Percentiles rank a stretch among this genome's conserved stretches.
Conservation (phyloP, 352 stramenopile genomes). For the Bremia lactucae region DNA sequence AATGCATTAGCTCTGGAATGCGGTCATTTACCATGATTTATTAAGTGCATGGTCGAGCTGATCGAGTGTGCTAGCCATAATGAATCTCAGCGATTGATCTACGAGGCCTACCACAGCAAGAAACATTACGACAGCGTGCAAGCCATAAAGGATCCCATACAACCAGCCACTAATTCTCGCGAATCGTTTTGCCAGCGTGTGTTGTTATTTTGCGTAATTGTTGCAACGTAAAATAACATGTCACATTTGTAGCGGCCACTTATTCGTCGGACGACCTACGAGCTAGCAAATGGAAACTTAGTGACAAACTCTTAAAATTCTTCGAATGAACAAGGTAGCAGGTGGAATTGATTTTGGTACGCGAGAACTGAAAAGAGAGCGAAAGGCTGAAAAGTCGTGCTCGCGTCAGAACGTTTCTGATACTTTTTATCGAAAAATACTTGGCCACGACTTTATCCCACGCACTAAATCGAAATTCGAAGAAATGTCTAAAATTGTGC, state of each 20-base stretch:
- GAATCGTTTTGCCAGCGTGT: slow-evolving; percentile 9
- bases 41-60: slow-evolving; percentile 33
- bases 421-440: too few species aligned
- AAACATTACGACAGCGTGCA: slow-evolving; percentile 82
- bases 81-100: slow-evolving; percentile 36
- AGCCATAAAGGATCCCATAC: slow-evolving; percentile 30
- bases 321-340: too few species aligned
- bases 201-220: too few species aligned
- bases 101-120: slow-evolving; percentile 59
- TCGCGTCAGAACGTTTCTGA: too few species aligned
- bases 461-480: too few species aligned
- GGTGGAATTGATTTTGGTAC: slow-evolving; percentile 4
- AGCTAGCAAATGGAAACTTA: too few species aligned
- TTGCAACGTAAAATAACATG: too few species aligned
- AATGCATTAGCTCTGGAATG: slow-evolving; percentile 67
- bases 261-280: too few species aligned
- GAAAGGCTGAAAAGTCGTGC: slow-evolving; percentile 13
- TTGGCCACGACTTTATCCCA: too few species aligned
- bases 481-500: too few species aligned
- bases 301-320: too few species aligned
- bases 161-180: slow-evolving; percentile 15
- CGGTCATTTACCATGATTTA: slow-evolving; percentile 62
- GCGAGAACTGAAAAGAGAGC: slow-evolving; percentile 24
- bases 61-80: slow-evolving; percentile 61
- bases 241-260: too few species aligned